Conservation (phyloP, 805 yeast genomes). For the Phaffomyces opuntiae region DNA sequence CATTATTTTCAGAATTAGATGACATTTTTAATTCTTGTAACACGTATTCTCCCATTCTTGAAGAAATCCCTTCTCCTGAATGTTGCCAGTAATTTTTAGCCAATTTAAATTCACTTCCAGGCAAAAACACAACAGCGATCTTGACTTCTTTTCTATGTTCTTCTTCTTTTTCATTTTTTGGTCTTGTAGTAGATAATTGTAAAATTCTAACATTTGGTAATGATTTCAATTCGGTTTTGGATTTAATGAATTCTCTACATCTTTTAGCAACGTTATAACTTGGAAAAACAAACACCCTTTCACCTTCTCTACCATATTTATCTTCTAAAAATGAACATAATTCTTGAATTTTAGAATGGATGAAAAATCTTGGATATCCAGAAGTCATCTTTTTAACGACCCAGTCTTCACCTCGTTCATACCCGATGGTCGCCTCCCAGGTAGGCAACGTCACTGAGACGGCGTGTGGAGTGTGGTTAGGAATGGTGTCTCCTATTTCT, state of each 20-base stretch:
- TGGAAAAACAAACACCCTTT: conserved; percentile 69
- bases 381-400: conserved; percentile 69
- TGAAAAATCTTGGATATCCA: conserved; percentile 85
- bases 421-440: conserved; percentile 89
- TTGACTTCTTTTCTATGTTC: conserved; percentile 56
- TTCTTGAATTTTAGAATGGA: conserved; percentile 56
- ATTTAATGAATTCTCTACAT: conserved; percentile 71
- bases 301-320: conserved; percentile 77
- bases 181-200: conserved; percentile 67
- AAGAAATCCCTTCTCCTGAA: conserved; percentile 93
- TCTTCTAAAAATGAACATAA: conserved; percentile 47
- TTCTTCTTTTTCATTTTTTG: conserved; percentile 50
- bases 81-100: conserved; percentile 96
- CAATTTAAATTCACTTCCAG: conserved; percentile 50
- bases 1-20: too few relatives aligned
- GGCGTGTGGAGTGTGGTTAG: conserved; percentile 85
- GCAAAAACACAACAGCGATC: conserved; percentile 68
- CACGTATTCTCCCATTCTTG: conserved; percentile 82
- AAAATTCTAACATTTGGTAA: conserved; percentile 49
- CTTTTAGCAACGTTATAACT: conserved; percentile 73
- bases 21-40: conserved; percentile 48
- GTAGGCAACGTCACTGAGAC: conserved; percentile 93
- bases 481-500: conserved; percentile 74
- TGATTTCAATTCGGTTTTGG: conserved; percentile 21
- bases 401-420: conserved; percentile 85